Evolutionary conservation across 2,329 filamentous ascomycete genomes (phyloP).

Genomic region (Aspergillus tamarii): DNA sequence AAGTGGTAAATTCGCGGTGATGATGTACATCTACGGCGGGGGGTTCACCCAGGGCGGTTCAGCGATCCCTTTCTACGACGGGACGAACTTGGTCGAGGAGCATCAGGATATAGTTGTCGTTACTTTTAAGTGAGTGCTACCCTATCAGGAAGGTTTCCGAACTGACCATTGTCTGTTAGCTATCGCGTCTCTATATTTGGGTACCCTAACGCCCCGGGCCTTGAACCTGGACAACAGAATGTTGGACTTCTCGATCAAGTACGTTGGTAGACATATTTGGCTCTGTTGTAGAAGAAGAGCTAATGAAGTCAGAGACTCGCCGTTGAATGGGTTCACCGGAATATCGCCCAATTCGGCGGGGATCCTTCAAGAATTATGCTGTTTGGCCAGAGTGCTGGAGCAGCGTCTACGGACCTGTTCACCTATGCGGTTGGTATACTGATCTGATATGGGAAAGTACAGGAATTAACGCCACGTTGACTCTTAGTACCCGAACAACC

Average conservation of each 20-base stretch:
- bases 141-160: fast-evolving
- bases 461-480: background rate
- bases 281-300: background rate
- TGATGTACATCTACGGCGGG: constrained; percentile 27
- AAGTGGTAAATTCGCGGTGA: constrained; percentile 12
- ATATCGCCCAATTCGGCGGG: constrained; percentile 7
- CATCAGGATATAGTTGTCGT: constrained; percentile 23
- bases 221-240: constrained; percentile 16
- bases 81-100: constrained; percentile 18
- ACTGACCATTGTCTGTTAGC: background rate
- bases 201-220: constrained; percentile 21
- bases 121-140: constrained; percentile 19
- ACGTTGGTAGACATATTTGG: background rate
- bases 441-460: fast-evolving
- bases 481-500: background rate
- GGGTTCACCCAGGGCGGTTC: constrained; percentile 15
- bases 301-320: constrained; percentile 5
- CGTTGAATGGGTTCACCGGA: constrained; percentile 6
- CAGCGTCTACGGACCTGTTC: background rate
- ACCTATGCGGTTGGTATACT: background rate
- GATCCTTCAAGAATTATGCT: constrained; percentile 1
- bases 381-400: background rate
- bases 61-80: constrained; percentile 18
- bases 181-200: constrained; percentile 26
- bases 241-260: constrained; percentile 25